Percentiles rank a stretch among this genome's conserved stretches.
Evolutionary conservation across 306 rosid genomes (phyloP).

Genomic region (Fragaria iinumae): DNA sequence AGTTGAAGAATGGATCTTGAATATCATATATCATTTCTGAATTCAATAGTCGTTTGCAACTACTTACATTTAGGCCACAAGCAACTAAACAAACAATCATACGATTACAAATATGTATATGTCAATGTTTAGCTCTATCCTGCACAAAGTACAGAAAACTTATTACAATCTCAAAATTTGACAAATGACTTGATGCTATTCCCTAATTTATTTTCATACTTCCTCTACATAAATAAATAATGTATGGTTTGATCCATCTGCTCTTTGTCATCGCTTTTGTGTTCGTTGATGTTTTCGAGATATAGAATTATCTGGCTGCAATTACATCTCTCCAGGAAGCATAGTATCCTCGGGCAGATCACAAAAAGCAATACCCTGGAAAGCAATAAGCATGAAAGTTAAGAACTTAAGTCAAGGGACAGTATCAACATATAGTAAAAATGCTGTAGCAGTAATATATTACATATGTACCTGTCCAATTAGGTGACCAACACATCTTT

Average conservation of each 20-base stretch:
- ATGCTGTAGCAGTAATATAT: neutral
- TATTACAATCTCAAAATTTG: constrained; percentile 28
- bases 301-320: neutral
- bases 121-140: neutral
- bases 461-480: constrained; percentile 74
- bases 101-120: neutral
- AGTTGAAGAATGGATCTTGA: neutral
- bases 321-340: constrained; percentile 97
- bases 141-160: constrained; percentile 16
- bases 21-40: neutral
- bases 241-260: constrained; percentile 4
- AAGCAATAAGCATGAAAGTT: neutral
- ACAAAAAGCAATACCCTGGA: constrained; percentile 83
- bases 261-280: neutral
- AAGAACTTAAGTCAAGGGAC: constrained; percentile 13
- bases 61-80: neutral
- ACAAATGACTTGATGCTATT: constrained; percentile 6
- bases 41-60: neutral
- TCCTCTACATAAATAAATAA: constrained; percentile 8
- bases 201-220: constrained; percentile 11
- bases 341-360: constrained; percentile 94
- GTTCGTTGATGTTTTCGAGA: neutral
- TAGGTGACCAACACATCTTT: constrained; percentile 94
- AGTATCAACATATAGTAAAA: constrained; percentile 5
- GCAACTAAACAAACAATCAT: constrained; percentile 9